A percentile compares a stretch with the other conserved stretches of the same genome.
phyloP scores from a whole-genome alignment of 805 yeast genomes.

The Starmera amethionina region DNA sequence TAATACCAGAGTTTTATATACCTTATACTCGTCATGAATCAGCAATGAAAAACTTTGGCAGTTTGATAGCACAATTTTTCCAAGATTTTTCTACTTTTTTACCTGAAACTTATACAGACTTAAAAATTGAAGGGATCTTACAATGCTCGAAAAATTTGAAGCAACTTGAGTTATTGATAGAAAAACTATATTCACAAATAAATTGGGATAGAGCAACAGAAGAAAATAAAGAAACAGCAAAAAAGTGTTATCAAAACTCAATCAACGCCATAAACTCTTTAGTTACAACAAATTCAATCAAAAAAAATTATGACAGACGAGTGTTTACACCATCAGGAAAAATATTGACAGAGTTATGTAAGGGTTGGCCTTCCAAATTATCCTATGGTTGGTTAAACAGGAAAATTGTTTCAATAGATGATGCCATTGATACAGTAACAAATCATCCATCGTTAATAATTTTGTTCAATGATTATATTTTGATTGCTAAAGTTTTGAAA shows the following conservation, averaged over 20 bases:
- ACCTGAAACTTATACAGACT: conserved; percentile 31
- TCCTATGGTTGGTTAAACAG: conserved; percentile 86
- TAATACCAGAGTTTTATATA: conserved; percentile 84
- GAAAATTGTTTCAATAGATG: conserved; percentile 71
- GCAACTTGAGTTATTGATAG: conserved; percentile 57
- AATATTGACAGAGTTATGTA: conserved; percentile 72
- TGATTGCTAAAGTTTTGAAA: conserved; percentile 50
- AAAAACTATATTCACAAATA: conserved; percentile 44
- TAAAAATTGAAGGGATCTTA: conserved; percentile 50
- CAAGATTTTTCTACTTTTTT: conserved; percentile 23
- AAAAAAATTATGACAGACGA: conserved; percentile 44
- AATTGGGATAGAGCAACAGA: conserved; percentile 28
- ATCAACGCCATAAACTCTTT: conserved; percentile 70
- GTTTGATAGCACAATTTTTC: conserved; percentile 33
- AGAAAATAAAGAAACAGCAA: conserved; percentile 12
- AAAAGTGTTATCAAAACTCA: conserved; percentile 40
- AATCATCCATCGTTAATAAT: conserved; percentile 46
- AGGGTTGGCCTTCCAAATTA: conserved; percentile 78
- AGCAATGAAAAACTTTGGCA: conserved; percentile 59
- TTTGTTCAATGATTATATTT: conserved; percentile 70
- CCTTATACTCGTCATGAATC: conserved; percentile 94
- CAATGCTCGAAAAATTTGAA: conserved; percentile 65
- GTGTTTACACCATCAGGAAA: conserved; percentile 90
- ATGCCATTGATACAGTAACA: conserved; percentile 27
- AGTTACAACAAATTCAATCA: conserved; percentile 40